Percentiles rank a stretch among this genome's conserved stretches.
Evolutionary conservation across 2,329 filamentous ascomycete species (phyloP).

Genomic region (Colletotrichum euphorbiae): DNA sequence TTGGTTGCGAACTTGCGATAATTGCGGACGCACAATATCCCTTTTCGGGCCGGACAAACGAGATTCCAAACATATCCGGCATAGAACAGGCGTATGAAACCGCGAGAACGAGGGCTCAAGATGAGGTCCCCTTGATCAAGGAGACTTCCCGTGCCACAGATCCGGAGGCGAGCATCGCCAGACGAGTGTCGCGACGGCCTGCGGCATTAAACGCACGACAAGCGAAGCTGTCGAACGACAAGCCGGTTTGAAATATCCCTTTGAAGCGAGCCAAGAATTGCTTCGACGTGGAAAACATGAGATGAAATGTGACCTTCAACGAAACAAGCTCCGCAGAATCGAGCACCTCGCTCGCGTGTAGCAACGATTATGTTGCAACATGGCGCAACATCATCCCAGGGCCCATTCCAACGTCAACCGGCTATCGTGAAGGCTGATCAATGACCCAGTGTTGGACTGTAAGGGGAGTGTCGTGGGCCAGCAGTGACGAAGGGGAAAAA

Average conservation of each 20-base stretch:
- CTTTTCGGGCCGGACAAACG: constrained; percentile 18
- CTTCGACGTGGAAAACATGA: constrained; percentile 30
- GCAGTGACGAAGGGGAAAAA: not conserved
- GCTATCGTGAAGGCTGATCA: constrained; percentile 14
- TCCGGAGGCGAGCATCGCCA: constrained; percentile 11
- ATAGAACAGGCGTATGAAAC: not conserved
- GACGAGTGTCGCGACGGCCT: constrained; percentile 29
- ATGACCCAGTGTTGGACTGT: constrained; percentile 29
- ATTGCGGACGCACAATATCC: not conserved
- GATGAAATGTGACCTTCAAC: constrained; percentile 33
- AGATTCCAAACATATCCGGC: constrained; percentile 12
- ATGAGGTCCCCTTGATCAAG: constrained; percentile 23
- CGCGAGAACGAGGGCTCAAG: constrained; percentile 11
- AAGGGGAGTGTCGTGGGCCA: constrained; percentile 10
- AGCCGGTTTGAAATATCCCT: constrained; percentile 35
- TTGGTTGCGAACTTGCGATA: not conserved
- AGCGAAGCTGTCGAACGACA: constrained; percentile 39
- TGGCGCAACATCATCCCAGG: constrained; percentile 18
- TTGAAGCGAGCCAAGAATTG: constrained; percentile 33
- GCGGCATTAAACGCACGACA: constrained; percentile 39
- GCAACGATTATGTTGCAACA: constrained; percentile 14
- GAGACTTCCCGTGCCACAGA: constrained; percentile 26
- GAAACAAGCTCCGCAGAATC: constrained; percentile 28
- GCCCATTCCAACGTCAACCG: constrained; percentile 18
- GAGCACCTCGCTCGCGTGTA: constrained; percentile 7